Evolutionary conservation across 2,329 filamentous ascomycete species (phyloP).

Genomic region (Talaromyces albobiverticillius): DNA sequence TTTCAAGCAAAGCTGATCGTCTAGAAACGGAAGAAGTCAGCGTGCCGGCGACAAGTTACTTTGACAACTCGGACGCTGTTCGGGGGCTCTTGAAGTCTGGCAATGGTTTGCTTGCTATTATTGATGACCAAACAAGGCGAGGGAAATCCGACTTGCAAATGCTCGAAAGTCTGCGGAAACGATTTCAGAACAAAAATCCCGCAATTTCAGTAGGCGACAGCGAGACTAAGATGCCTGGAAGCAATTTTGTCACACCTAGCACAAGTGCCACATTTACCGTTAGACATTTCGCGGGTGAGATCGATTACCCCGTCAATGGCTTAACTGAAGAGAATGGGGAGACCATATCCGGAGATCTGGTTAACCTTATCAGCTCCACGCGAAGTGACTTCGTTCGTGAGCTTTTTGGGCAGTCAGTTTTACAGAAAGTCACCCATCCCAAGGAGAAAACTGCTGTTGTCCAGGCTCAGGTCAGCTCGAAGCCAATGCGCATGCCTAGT

Average conservation of each 20-base stretch:
- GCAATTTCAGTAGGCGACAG: constrained; percentile 77
- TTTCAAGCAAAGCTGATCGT: constrained; percentile 88
- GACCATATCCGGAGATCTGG: constrained; percentile 89
- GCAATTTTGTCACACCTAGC: constrained; percentile 86
- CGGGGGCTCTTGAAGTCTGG: constrained; percentile 87
- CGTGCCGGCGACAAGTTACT: constrained; percentile 90
- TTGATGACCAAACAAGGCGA: constrained; percentile 92
- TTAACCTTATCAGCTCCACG: constrained; percentile 86
- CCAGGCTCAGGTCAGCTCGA: constrained; percentile 94
- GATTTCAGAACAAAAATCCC: constrained; percentile 91
- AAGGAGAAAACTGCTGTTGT: constrained; percentile 87
- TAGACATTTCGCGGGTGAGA: constrained; percentile 92
- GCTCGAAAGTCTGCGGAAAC: constrained; percentile 83
- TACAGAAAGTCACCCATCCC: constrained; percentile 91
- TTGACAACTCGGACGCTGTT: constrained; percentile 94
- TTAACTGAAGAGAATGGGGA: constrained; percentile 95
- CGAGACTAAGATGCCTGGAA: constrained; percentile 75
- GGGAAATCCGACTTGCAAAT: constrained; percentile 87
- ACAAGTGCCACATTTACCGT: constrained; percentile 79
- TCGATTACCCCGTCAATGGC: constrained; percentile 85
- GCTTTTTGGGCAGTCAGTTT: constrained; percentile 91
- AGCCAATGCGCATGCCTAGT: constrained; percentile 86
- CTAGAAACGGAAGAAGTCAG: constrained; percentile 90
- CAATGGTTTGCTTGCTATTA: constrained; percentile 87
- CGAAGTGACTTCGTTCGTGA: constrained; percentile 85